Evolutionary conservation across 352 stramenopile genomes (phyloP), one percentile per base, ranked within the genome.

Genomic region (Globisporangium orthogonon): DNA sequence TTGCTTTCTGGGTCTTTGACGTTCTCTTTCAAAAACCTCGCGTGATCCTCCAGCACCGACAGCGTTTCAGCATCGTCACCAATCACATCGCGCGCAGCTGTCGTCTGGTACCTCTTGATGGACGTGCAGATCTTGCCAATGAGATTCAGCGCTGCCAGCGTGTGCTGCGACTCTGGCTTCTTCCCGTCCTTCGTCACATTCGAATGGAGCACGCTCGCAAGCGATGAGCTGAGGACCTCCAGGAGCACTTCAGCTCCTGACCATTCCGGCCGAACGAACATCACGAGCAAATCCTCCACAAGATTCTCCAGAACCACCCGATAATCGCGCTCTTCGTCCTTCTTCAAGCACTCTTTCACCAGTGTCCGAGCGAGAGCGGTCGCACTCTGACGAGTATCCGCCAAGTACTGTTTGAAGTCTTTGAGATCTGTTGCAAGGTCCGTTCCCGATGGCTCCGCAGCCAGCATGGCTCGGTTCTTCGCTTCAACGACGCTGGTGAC

Each of bases 221-320:
- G 62, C 1, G 77, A 88, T 4, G 69, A 75, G 28, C 70, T 87
- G 41, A 94, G 56, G 5, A 85, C 66, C 37, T 91, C 79, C 10
- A 94, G 54, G n/a, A 95, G 43, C 23, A 86, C 59, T 62, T 95
- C 82, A 0, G 85, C 84, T 14, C 83, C 84, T 18, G 65, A 23
- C 80, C 83, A 94, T 57, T 95, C 86, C 13, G 84, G 83, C n/a
- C 71, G 78, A 17, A 73, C 66, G 64, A 94, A 87, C 75, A 95
- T 87, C 7, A 72, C 66, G 14, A 95, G 69, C 37, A 95, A 53
- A 60, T 95, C 86, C 62, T 95, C 84, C 30, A 88, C 66, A 55
- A 94, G 89, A 43, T 93, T 87, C 17, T 94, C 86, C 14, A 95
- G 64, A 15, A 87, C 65, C 47, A 86, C 65, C 23, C 84, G 81